A percentile compares a stretch with the other conserved stretches of the same genome.
Conservation (phyloP, 257 asterid genomes). For the Voacanga thouarsii region DNA sequence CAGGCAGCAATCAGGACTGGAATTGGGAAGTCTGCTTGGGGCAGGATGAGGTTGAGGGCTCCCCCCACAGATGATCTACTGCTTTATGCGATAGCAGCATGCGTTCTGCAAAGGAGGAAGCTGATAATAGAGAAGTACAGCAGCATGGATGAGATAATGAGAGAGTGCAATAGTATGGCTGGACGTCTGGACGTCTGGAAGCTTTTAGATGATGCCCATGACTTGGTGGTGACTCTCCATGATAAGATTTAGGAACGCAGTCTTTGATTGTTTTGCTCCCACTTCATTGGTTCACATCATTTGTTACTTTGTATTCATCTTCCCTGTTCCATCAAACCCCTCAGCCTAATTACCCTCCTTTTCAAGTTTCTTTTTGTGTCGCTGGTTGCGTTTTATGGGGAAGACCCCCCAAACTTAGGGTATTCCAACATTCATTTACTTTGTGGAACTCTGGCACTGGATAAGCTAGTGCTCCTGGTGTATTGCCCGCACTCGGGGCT, state of each 20-base stretch:
- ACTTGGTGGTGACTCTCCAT: constrained; percentile 74
- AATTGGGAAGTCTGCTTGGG: constrained; percentile 61
- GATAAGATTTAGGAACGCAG: constrained; percentile 53
- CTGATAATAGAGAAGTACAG: constrained; percentile 74
- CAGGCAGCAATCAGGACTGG: constrained; percentile 90
- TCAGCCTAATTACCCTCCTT: neutral
- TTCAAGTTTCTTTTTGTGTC: neutral
- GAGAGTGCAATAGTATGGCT: constrained; percentile 84
- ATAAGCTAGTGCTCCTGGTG: constrained; percentile 21
- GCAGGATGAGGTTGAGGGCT: constrained; percentile 60
- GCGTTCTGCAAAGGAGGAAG: constrained; percentile 73
- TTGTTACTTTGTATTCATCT: neutral
- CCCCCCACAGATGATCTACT: constrained; percentile 86
- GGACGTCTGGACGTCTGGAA: constrained; percentile 85
- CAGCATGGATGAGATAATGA: constrained; percentile 88
- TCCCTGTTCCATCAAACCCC: neutral
- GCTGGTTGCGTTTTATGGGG: constrained; percentile 14
- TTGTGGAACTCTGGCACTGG: neutral
- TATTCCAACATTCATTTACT: constrained; percentile 9
- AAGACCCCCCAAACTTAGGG: constrained; percentile 12
- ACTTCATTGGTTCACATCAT: neutral
- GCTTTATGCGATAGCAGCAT: constrained; percentile 83
- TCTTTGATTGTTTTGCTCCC: neutral
- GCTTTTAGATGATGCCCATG: constrained; percentile 82
- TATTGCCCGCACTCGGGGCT: constrained; percentile 44